Conservation (phyloP, 208 protist genomes). For the Crithidia bombi region DNA sequence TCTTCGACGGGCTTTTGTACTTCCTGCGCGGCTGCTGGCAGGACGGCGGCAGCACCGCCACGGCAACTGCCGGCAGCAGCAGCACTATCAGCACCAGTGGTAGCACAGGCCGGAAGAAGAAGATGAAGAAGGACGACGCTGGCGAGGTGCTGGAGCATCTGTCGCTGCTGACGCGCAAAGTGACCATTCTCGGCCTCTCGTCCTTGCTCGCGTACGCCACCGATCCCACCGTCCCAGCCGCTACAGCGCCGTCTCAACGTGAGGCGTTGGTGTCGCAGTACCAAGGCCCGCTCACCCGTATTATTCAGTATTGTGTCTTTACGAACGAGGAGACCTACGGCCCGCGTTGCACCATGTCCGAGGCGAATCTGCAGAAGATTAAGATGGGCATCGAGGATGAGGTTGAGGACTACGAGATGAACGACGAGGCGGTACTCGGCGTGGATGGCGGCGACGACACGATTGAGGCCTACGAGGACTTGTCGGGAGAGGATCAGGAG, state of each 20-base stretch:
- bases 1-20: slow-evolving; percentile 78
- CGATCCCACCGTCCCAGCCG: not conserved
- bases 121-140: slow-evolving; percentile 56
- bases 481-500: slow-evolving; percentile 43
- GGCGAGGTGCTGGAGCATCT: slow-evolving; percentile 62
- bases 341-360: slow-evolving; percentile 58
- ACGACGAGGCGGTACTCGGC: slow-evolving; percentile 49
- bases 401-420: slow-evolving; percentile 54
- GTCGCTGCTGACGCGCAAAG: slow-evolving; percentile 85
- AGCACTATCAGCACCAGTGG: not conserved
- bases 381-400: slow-evolving; percentile 45
- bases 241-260: slow-evolving; percentile 17
- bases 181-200: slow-evolving; percentile 66
- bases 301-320: slow-evolving; percentile 87
- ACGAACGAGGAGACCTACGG: slow-evolving; percentile 60
- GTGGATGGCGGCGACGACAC: slow-evolving; percentile 47
- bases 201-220: slow-evolving; percentile 46
- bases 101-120: slow-evolving; percentile 31
- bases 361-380: slow-evolving; percentile 68
- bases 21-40: slow-evolving; percentile 64
- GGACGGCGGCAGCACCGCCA: not conserved
- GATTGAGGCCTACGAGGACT: slow-evolving; percentile 41
- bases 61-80: not conserved
- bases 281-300: slow-evolving; percentile 37
- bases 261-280: slow-evolving; percentile 46